Conservation (phyloP, 768 basidiomycete genomes). For the Calocybe cyanea region DNA sequence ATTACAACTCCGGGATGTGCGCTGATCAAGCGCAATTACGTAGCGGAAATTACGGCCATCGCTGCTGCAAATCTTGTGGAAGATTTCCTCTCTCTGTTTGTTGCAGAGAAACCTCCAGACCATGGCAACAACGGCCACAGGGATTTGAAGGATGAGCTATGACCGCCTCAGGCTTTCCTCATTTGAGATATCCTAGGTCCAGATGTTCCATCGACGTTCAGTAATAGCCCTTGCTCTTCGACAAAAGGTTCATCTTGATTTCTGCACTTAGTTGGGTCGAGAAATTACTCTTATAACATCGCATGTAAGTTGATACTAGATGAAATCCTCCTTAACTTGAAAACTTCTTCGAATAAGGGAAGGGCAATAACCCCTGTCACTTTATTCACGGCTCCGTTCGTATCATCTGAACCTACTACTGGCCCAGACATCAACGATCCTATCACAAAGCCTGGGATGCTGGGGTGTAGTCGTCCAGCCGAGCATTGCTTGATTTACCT, state of each 20-base stretch:
- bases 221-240: no score
- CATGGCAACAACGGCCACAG: not conserved
- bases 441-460: no score
- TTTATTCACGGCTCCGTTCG: no score
- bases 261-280: not conserved
- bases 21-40: conserved; percentile 3
- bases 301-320: not conserved
- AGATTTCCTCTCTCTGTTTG: conserved; percentile 63
- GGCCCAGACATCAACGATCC: no score
- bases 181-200: not conserved
- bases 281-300: not conserved
- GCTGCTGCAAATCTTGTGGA: conserved; percentile 67
- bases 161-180: not conserved
- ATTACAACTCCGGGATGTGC: not conserved
- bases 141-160: conserved; percentile 8
- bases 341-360: no score
- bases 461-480: no score
- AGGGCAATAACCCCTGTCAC: no score
- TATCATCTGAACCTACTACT: no score
- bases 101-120: conserved; percentile 37
- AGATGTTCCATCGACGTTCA: not conserved
- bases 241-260: not conserved
- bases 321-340: no score
- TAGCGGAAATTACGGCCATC: conserved; percentile 65
- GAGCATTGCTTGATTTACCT: no score